A percentile compares a stretch with the other conserved stretches of the same genome.
These are phyloP conservation scores for Ashbya aceris DNA, from an alignment of 1,139 yeast species.

Conservation along the genomic window DNA sequence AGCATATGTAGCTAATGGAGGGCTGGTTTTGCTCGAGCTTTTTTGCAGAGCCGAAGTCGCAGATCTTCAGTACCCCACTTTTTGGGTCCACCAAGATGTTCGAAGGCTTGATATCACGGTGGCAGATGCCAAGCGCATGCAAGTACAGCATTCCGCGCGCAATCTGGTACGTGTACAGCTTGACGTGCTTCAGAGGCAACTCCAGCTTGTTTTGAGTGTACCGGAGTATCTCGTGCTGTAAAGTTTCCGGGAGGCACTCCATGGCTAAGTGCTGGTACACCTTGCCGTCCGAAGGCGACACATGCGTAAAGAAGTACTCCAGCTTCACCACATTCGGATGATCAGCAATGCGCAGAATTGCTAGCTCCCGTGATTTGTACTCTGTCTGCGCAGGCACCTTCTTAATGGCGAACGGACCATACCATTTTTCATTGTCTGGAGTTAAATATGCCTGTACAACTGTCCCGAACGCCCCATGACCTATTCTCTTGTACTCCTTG, in stretches of 20 bases:
- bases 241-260: constrained; percentile 78
- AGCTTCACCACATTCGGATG: constrained; percentile 72
- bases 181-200: constrained; percentile 64
- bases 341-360: constrained; percentile 59
- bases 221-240: constrained; percentile 64
- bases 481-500: constrained; percentile 62
- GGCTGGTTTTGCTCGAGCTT: constrained; percentile 66
- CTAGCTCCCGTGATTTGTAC: constrained; percentile 71
- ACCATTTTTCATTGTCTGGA: constrained; percentile 39
- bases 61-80: constrained; percentile 56
- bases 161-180: constrained; percentile 69
- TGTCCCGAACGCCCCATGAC: constrained; percentile 81
- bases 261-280: constrained; percentile 71
- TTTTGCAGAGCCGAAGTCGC: constrained; percentile 80
- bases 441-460: constrained; percentile 60
- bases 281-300: constrained; percentile 46
- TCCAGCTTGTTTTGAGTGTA: constrained; percentile 55
- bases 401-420: constrained; percentile 76
- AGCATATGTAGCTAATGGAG: constrained; percentile 69
- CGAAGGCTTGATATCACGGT: constrained; percentile 75
- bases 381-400: constrained; percentile 81
- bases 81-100: constrained; percentile 66
- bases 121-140: constrained; percentile 72
- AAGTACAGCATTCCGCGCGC: constrained; percentile 75
- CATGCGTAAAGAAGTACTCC: constrained; percentile 58